phyloP scores from a whole-genome alignment of 345 rosid genomes.

The Salix brachista region DNA sequence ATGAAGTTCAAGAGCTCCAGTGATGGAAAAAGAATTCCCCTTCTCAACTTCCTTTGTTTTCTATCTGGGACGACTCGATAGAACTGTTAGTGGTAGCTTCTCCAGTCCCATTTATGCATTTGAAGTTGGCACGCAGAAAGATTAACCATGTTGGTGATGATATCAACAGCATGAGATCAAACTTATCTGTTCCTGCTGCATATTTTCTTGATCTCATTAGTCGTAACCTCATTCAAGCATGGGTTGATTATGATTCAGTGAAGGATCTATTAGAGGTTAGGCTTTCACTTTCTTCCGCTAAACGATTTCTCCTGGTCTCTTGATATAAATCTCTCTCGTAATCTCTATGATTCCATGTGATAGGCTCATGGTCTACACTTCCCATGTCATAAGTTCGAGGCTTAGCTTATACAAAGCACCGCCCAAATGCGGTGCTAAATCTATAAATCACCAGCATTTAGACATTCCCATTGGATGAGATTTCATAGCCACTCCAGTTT shows the following conservation, averaged over 20 bases:
- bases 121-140: neutral
- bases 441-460: too few relatives aligned
- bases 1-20: neutral
- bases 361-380: too few relatives aligned
- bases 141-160: neutral
- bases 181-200: neutral
- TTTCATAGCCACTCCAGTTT: too few relatives aligned
- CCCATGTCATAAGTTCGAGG: too few relatives aligned
- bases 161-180: neutral
- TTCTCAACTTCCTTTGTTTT: neutral
- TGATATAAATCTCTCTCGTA: conserved; percentile 50
- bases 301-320: conserved; percentile 49
- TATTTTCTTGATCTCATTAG: conserved; percentile 31
- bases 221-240: conserved; percentile 58
- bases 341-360: conserved; percentile 55
- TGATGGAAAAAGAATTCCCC: neutral
- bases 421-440: too few relatives aligned
- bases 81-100: neutral
- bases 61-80: neutral
- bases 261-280: conserved; percentile 53
- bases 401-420: too few relatives aligned
- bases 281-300: conserved; percentile 55
- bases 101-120: neutral
- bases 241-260: conserved; percentile 88
- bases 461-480: too few relatives aligned